Base-by-base conservation (phyloP, 2,329 filamentous ascomycete species). In the Ascosphaera aggregata region DNA sequence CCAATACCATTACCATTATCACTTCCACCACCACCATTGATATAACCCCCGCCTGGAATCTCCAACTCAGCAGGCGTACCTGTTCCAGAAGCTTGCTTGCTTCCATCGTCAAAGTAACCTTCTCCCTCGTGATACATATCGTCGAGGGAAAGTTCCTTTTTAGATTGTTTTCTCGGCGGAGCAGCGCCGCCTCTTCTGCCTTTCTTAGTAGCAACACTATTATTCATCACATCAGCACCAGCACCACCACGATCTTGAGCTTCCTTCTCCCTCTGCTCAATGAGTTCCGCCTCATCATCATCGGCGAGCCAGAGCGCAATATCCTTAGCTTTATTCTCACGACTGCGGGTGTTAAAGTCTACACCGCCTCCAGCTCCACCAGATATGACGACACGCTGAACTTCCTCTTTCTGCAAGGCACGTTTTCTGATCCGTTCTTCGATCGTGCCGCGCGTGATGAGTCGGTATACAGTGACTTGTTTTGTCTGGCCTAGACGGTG, bases 41-140 rank as follows among this genome's bases (percentile, higher is more conserved):
- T 51, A 47, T 56, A 52, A 24, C 67, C 54, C 16, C 55, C 53
- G 13, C 69, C 66, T 32, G 60, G 41, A 60, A 27, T 27, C 22
- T 27, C 22, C 3, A 56, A 61, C 38, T 73, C 71, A 9, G 78
- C 68, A 0, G 84, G 85, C 1, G 89, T 94, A 2, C 80, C 82
- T 1, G 84, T 75, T 27, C 85, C 89, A 2, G 80, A 91, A 18
- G 73, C 72, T 52, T 92, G 89, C 47, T 76, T 78, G 49, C 69
- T 76, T 37, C 66, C 69, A 54, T 92, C 84, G 49, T 95, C 86
- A 59, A 98, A 98, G 55, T 93, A 75, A 43, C 89, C 89, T 66
- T 98, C 89, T 50, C 86, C 86, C 68, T 98, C 89, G 56, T 98
- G 89, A 61, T 98, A 98, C 80, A 98, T 84, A 54, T 94, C 86